phyloP scores from a whole-genome alignment of 2,329 filamentous ascomycete genomes.

The Xylaria polymorpha region DNA sequence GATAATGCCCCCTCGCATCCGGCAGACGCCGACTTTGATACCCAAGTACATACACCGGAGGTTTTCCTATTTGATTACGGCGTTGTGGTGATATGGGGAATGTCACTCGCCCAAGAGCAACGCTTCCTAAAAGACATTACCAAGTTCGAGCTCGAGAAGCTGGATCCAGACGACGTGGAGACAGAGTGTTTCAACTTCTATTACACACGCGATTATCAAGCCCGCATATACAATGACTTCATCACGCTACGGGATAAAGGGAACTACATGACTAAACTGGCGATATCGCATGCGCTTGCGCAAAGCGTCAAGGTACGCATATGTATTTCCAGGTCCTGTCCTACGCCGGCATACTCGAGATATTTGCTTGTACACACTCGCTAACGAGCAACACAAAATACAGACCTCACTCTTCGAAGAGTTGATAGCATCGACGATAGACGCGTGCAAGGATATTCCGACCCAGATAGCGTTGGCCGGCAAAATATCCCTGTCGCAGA shows the following conservation, averaged over 20 bases:
- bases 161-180: slow-evolving; percentile 88
- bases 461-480: slow-evolving; percentile 92
- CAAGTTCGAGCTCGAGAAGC: slow-evolving; percentile 92
- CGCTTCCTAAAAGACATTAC: slow-evolving; percentile 92
- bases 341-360: not conserved
- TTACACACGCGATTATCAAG: slow-evolving; percentile 97
- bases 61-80: slow-evolving; percentile 98
- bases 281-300: slow-evolving; percentile 93
- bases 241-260: slow-evolving; percentile 93
- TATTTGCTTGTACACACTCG: not conserved
- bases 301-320: slow-evolving; percentile 86
- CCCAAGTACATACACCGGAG: slow-evolving; percentile 88
- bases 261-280: slow-evolving; percentile 98
- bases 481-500: slow-evolving; percentile 86
- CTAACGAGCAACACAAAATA: slow-evolving; percentile 22
- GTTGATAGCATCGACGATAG: slow-evolving; percentile 91
- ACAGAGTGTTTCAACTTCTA: slow-evolving; percentile 99
- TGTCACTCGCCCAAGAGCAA: slow-evolving; percentile 89
- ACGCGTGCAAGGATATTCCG: slow-evolving; percentile 91
- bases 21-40: slow-evolving; percentile 80
- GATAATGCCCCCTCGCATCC: slow-evolving; percentile 49
- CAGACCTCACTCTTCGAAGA: slow-evolving; percentile 96
- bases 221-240: slow-evolving; percentile 99
- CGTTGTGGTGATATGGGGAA: slow-evolving; percentile 98
- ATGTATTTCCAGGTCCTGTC: not conserved